Evolutionary conservation across 2,329 filamentous ascomycete species (phyloP).

Genomic region (Epichloe sylvatica): DNA sequence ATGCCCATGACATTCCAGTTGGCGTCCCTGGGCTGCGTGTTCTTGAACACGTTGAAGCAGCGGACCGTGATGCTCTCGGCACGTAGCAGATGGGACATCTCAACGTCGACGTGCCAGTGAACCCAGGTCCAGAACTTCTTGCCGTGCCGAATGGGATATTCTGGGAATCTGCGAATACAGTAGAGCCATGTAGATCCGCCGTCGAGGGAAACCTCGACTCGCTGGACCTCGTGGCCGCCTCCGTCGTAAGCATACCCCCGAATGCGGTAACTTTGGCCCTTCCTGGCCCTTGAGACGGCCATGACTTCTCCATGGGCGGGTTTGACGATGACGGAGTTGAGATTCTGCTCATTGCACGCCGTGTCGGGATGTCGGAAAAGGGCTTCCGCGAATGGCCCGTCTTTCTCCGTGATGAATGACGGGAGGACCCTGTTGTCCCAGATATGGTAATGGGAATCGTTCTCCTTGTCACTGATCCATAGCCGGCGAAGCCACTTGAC

Average conservation of each 20-base stretch:
- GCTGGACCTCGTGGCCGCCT: slow-evolving; percentile 33
- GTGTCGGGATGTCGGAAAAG: slow-evolving; percentile 36
- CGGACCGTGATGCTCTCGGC: slow-evolving; percentile 30
- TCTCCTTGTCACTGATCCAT: slow-evolving; percentile 28
- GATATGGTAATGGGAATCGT: slow-evolving; percentile 29
- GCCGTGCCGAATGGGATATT: slow-evolving; percentile 34
- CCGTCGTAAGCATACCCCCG: slow-evolving; percentile 29
- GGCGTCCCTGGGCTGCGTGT: slow-evolving; percentile 31
- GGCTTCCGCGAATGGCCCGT: slow-evolving; percentile 30
- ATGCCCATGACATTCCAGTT: slow-evolving; percentile 37
- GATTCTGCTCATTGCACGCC: slow-evolving; percentile 32
- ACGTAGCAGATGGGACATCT: slow-evolving; percentile 27
- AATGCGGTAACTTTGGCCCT: slow-evolving; percentile 23
- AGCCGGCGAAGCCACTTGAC: slow-evolving; percentile 34
- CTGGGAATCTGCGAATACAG: slow-evolving; percentile 25
- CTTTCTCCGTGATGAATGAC: slow-evolving; percentile 32
- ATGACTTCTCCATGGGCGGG: slow-evolving; percentile 33
- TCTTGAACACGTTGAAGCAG: slow-evolving; percentile 35
- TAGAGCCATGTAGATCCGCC: slow-evolving; percentile 27
- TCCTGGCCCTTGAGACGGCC: slow-evolving; percentile 20
- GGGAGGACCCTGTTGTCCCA: slow-evolving; percentile 35
- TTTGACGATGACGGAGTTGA: slow-evolving; percentile 33
- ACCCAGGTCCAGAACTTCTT: slow-evolving; percentile 41
- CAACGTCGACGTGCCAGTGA: slow-evolving; percentile 37
- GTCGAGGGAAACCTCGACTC: slow-evolving; percentile 35